Percentiles rank a stretch among this genome's conserved stretches.
Evolutionary conservation across 352 stramenopile species (phyloP).

Genomic region (Phytophthora pluvialis): DNA sequence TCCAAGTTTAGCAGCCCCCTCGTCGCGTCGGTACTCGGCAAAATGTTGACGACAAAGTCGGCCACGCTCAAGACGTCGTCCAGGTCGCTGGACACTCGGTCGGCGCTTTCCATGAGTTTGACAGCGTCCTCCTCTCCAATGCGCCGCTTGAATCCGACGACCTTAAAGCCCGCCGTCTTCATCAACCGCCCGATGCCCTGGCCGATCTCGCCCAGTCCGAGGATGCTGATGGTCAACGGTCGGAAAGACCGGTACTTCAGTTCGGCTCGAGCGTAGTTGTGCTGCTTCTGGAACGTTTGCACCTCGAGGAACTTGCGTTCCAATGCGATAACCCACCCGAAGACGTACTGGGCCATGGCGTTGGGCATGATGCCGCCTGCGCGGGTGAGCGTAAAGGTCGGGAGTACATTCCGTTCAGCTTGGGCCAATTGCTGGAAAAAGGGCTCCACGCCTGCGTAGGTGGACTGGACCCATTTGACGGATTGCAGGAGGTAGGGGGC

Average conservation of each 20-base stretch:
- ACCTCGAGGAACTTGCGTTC: constrained; percentile 57
- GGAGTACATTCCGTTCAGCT: not conserved
- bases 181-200: constrained; percentile 58
- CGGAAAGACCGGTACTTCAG: constrained; percentile 43
- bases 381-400: constrained; percentile 46
- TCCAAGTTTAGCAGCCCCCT: constrained; percentile 57
- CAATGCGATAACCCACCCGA: constrained; percentile 45
- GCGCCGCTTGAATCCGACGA: constrained; percentile 74
- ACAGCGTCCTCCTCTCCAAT: constrained; percentile 18
- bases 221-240: constrained; percentile 54
- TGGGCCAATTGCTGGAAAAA: constrained; percentile 36
- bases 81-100: constrained; percentile 56
- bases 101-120: constrained; percentile 22
- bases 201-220: constrained; percentile 69
- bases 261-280: constrained; percentile 33
- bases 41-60: constrained; percentile 86
- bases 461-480: constrained; percentile 60
- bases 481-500: constrained; percentile 27
- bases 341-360: constrained; percentile 58
- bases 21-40: constrained; percentile 88
- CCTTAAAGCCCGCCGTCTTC: constrained; percentile 58
- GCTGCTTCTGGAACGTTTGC: constrained; percentile 34
- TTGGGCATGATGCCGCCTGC: constrained; percentile 54
- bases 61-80: constrained; percentile 49
- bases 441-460: constrained; percentile 52